Percentiles rank a stretch among this genome's conserved stretches.
These are phyloP conservation scores for Camelina hispida DNA, from an alignment of 345 rosid genomes.

Conservation along the genomic window DNA sequence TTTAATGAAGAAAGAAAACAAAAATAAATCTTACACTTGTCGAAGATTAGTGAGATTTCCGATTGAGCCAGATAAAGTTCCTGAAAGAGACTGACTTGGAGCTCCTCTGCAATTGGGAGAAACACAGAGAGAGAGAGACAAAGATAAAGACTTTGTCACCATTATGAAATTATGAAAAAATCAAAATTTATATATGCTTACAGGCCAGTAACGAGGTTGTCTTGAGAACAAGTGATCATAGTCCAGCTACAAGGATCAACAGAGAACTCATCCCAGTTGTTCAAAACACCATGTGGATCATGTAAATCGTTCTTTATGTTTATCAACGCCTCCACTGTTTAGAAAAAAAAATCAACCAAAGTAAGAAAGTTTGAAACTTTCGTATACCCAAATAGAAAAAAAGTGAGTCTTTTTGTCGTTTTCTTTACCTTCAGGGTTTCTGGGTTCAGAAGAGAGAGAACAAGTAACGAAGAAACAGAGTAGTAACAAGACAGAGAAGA, in stretches of 20 bases:
- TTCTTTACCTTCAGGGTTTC: slow-evolving; percentile 83
- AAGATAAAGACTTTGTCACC: slow-evolving; percentile 23
- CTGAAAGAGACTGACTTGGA: slow-evolving; percentile 93
- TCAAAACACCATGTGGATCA: slow-evolving; percentile 87
- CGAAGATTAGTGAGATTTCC: slow-evolving; percentile 89
- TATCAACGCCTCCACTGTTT: slow-evolving; percentile 80
- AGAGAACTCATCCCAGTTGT: slow-evolving; percentile 92
- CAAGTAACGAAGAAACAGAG: slow-evolving; percentile 44
- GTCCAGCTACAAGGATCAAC: slow-evolving; percentile 99
- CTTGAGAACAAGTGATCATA: slow-evolving; percentile 85
- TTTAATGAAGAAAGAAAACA: slow-evolving; percentile 23
- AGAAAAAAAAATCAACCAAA: background rate
- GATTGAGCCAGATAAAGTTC: slow-evolving; percentile 69
- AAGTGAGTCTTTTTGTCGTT: background rate
- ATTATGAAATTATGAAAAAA: slow-evolving; percentile 24
- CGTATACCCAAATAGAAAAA: background rate
- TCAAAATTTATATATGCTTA: slow-evolving; percentile 41
- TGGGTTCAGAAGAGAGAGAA: slow-evolving; percentile 67
- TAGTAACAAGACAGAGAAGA: slow-evolving; percentile 43
- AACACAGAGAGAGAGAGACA: background rate
- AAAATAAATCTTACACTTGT: slow-evolving; percentile 70
- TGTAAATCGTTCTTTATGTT: slow-evolving; percentile 57
- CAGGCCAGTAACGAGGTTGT: slow-evolving; percentile 82
- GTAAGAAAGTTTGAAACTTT: background rate
- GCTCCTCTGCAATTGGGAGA: slow-evolving; percentile 62